phyloP scores from a whole-genome alignment of 371 early-diverging fungal genomes.

The Zopfochytrium polystomum region DNA sequence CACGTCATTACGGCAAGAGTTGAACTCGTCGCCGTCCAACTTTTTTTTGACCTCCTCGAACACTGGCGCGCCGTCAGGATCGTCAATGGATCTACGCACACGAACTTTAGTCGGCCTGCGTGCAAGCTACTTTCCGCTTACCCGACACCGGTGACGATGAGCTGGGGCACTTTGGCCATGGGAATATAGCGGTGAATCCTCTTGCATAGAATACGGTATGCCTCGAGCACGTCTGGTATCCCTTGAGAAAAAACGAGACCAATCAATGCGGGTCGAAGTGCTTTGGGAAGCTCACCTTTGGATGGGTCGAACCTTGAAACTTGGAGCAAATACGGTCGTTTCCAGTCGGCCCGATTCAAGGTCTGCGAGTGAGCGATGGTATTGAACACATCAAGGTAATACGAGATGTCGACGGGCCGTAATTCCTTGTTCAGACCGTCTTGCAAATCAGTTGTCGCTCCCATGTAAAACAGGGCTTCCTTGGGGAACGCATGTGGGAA shows the following conservation, averaged over 20 bases:
- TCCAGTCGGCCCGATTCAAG: constrained; percentile 55
- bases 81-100: constrained; percentile 62
- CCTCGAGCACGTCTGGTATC: constrained; percentile 74
- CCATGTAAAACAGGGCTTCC: constrained; percentile 63
- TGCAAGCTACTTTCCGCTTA: not conserved
- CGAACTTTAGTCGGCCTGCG: not conserved
- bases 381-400: constrained; percentile 76
- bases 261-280: constrained; percentile 8
- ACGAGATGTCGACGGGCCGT: constrained; percentile 44
- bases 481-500: constrained; percentile 67
- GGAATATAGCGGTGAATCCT: constrained; percentile 45
- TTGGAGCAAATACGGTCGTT: constrained; percentile 77
- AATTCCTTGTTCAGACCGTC: constrained; percentile 42
- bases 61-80: constrained; percentile 76
- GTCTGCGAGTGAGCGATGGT: constrained; percentile 71
- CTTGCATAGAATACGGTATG: constrained; percentile 63
- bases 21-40: constrained; percentile 49
- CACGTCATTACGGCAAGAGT: constrained; percentile 55
- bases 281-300: constrained; percentile 69
- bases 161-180: constrained; percentile 59
- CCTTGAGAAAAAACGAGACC: constrained; percentile 28
- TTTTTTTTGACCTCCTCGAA: constrained; percentile 59
- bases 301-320: constrained; percentile 90
- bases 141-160: constrained; percentile 81
- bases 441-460: constrained; percentile 68